phyloP scores from a whole-genome alignment of 352 stramenopile species.

The Phytophthora europaea region DNA sequence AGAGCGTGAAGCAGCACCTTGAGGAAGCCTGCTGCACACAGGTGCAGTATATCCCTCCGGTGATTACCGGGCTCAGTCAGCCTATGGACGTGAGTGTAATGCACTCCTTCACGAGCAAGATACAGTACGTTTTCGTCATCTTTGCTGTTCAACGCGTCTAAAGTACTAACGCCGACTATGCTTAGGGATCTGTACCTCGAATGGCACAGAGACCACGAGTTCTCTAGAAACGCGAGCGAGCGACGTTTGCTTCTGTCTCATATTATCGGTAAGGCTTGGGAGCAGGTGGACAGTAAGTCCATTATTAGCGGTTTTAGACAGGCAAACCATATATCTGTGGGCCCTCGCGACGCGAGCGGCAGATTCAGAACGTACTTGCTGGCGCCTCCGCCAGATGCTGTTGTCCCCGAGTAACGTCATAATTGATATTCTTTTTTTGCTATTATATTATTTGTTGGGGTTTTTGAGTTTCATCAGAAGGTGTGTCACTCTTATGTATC shows the following conservation, averaged over 20 bases:
- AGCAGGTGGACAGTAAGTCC: not conserved
- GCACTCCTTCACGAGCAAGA: slow-evolving; percentile 17
- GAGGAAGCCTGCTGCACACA: slow-evolving; percentile 10
- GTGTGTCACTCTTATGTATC: not conserved
- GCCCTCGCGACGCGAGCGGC: not conserved
- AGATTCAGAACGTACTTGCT: slow-evolving; percentile 9
- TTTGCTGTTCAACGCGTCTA: not conserved
- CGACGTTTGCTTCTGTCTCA: slow-evolving; percentile 8
- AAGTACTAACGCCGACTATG: not conserved
- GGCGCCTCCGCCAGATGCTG: slow-evolving; percentile 6
- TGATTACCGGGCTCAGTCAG: slow-evolving; percentile 20
- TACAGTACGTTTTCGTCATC: slow-evolving; percentile 1
- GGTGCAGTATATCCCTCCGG: slow-evolving; percentile 15
- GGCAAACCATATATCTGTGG: slow-evolving; percentile 1
- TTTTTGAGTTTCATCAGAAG: not conserved
- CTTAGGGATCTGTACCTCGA: slow-evolving; percentile 10
- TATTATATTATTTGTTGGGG: not conserved
- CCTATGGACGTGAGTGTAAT: slow-evolving; percentile 19
- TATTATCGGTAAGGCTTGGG: slow-evolving; percentile 11
- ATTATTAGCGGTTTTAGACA: slow-evolving; percentile 11
- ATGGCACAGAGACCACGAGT: slow-evolving; percentile 9
- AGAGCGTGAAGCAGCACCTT: slow-evolving; percentile 11
- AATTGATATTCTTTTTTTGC: slow-evolving; percentile 6
- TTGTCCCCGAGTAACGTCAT: slow-evolving; percentile 15
- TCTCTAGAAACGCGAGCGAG: slow-evolving; percentile 2